phyloP scores from a whole-genome alignment of 1,284 basidiomycete species.

The Spongiforma sp. region DNA sequence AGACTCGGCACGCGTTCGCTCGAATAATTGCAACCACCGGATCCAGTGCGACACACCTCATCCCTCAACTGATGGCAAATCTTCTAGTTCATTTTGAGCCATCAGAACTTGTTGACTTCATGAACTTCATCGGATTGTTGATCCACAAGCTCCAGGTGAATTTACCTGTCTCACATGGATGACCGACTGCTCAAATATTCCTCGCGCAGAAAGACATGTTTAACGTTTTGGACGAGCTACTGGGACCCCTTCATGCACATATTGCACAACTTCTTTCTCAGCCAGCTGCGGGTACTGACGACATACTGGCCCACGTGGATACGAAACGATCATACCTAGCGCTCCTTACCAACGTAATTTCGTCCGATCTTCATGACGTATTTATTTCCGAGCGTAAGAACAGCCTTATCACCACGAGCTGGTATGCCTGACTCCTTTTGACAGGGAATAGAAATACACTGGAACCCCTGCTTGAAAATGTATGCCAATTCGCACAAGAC shows the following conservation, averaged over 20 bases:
- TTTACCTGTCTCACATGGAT: slow-evolving; percentile 4
- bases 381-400: slow-evolving; percentile 87
- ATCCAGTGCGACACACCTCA: slow-evolving; percentile 79
- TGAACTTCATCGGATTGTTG: slow-evolving; percentile 92
- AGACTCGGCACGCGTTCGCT: slow-evolving; percentile 95
- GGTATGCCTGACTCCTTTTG: slow-evolving; percentile 13
- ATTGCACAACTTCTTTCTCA: slow-evolving; percentile 84
- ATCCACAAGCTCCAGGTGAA: slow-evolving; percentile 92
- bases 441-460: slow-evolving; percentile 85
- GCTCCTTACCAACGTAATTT: slow-evolving; percentile 85
- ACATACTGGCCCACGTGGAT: slow-evolving; percentile 81
- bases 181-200: slow-evolving; percentile 10
- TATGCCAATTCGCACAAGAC: slow-evolving; percentile 81
- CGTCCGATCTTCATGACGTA: slow-evolving; percentile 80
- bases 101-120: slow-evolving; percentile 92
- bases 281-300: slow-evolving; percentile 91
- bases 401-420: slow-evolving; percentile 5
- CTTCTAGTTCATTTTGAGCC: slow-evolving; percentile 93
- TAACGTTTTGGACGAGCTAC: slow-evolving; percentile 88
- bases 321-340: slow-evolving; percentile 91
- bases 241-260: slow-evolving; percentile 86
- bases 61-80: slow-evolving; percentile 87
- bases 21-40: slow-evolving; percentile 92
- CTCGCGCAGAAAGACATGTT: slow-evolving; percentile 74
- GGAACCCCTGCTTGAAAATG: slow-evolving; percentile 70